Base-by-base conservation (phyloP, 371 early-diverging fungal species). In the Mucor sp. region DNA sequence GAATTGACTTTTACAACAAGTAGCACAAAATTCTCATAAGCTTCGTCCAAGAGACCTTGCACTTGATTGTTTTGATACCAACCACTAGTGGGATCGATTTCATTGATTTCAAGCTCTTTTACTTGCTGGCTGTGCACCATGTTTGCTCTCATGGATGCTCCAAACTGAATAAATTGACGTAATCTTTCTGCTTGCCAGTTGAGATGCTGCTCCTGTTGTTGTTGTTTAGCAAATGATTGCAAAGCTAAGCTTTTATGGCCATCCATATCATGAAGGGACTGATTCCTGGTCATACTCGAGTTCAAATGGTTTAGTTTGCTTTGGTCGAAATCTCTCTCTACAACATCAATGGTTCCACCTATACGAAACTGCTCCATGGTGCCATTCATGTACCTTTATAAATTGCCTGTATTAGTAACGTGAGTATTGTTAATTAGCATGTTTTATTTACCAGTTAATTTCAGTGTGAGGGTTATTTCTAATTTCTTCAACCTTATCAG, bases 111-210 rank as follows among this genome's bases (percentile, higher is more conserved):
- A 5, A 71, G 41, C 23, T 64, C 44, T 19, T 62, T 39, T 14
- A 61, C 27, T 33, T 48, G 17, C 17, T 55, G 43, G 19, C 58
- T 43, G 37, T 32, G 25, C 0, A 56, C 35, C 65, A 69, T 65
- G 1, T 73, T 25, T 25, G 58, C 44, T 59, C 68, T 53, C 62
- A 74, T 48, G 0, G 47, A 12, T 12, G 66, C 21, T 27, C 56
- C 55, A 41, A 65, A 55, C 19, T 65, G 64, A 14, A 69, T 63
- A 63, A 73, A 82, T 4, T 74, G 73, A 58, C 73, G 71, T 25
- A 72, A 58, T n/a, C 80, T 60, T 63, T 82, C 80, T 14, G 74
- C 74, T 39, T 77, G 70, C 82, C 79, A 82, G 47, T 70, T 68
- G 57, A 79, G 77, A 5, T 58, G 50, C 17, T 47, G 65, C 9